Percentiles rank a stretch among this genome's conserved stretches.
phyloP scores from a whole-genome alignment of 2,329 filamentous ascomycete species.

The Fusarium foetens region DNA sequence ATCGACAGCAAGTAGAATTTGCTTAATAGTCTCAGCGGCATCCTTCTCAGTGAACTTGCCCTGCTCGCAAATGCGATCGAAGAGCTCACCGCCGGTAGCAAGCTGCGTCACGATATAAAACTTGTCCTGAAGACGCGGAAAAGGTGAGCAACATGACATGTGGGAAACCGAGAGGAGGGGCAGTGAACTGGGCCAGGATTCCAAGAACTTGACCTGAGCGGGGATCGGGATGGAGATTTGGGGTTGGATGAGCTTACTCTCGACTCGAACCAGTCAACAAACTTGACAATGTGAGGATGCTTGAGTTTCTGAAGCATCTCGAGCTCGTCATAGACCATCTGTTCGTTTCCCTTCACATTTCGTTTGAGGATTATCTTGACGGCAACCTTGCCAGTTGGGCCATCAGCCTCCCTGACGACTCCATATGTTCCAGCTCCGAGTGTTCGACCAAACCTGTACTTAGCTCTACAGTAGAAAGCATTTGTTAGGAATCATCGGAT shows the following conservation, averaged over 20 bases:
- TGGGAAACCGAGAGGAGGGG: background rate
- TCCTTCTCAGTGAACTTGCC: constrained; percentile 99
- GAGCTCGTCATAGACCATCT: constrained; percentile 98
- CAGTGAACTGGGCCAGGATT: background rate
- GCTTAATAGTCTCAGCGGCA: constrained; percentile 92
- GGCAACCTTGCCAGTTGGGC: constrained; percentile 84
- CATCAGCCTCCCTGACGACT: constrained; percentile 94
- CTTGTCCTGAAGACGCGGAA: constrained; percentile 76
- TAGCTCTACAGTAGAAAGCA: constrained; percentile 64
- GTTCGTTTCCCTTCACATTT: constrained; percentile 97
- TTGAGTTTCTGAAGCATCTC: constrained; percentile 90
- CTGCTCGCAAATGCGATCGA: constrained; percentile 97
- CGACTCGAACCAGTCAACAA: constrained; percentile 99
- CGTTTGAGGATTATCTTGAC: constrained; percentile 99
- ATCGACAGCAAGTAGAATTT: constrained; percentile 91
- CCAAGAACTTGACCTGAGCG: constrained; percentile 2
- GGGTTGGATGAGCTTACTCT: constrained; percentile 67
- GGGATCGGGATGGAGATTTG: background rate
- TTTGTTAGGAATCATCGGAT: constrained; percentile 41
- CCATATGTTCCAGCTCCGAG: constrained; percentile 98
- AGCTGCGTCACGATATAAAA: constrained; percentile 99
- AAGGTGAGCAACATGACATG: constrained; percentile 18
- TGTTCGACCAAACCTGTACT: constrained; percentile 92
- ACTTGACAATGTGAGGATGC: constrained; percentile 95
- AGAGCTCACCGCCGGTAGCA: constrained; percentile 94